A percentile compares a stretch with the other conserved stretches of the same genome.
Evolutionary conservation across 1,284 basidiomycete genomes (phyloP).

Genomic region (Austroboletus olivaceoglutinosus): DNA sequence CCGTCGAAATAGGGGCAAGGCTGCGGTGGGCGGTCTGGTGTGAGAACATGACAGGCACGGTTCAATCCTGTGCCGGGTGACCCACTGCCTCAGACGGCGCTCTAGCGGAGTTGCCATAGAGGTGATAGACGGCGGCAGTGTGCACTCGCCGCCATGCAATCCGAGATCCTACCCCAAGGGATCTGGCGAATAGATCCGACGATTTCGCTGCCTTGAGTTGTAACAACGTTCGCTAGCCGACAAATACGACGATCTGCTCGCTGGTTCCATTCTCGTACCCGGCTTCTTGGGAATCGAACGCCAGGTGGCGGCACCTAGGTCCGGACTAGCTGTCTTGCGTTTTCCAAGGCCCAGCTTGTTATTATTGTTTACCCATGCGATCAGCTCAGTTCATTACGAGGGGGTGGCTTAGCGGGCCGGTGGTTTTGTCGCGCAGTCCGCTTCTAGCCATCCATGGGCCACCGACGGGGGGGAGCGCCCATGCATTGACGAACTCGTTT

Average conservation of each 20-base stretch:
- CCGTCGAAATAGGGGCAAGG: conserved; percentile 6
- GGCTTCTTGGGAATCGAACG: conserved; percentile 3
- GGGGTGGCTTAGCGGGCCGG: conserved; percentile 17
- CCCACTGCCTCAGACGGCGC: conserved; percentile 14
- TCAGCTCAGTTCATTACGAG: conserved; percentile 27
- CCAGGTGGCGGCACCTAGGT: conserved; percentile 3
- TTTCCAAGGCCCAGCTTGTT: neutral
- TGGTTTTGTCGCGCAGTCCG: conserved; percentile 11
- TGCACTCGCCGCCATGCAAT: conserved; percentile 5
- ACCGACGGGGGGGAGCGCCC: no score
- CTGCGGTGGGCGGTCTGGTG: conserved; percentile 2
- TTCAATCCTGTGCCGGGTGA: conserved; percentile 13
- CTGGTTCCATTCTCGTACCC: conserved; percentile 19
- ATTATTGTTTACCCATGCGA: conserved; percentile 16
- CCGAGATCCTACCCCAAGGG: conserved; percentile 19
- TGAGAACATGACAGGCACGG: conserved; percentile 12
- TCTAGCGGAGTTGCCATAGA: conserved; percentile 17
- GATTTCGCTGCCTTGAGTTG: conserved; percentile 6
- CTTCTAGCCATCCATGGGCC: conserved; percentile 2
- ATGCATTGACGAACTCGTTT: neutral
- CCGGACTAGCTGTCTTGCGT: neutral
- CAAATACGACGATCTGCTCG: conserved; percentile 12
- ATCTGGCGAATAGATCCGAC: conserved; percentile 26
- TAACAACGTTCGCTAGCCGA: neutral
- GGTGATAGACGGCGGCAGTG: conserved; percentile 8